Percentiles rank a stretch among this genome's conserved stretches.
Evolutionary conservation across 208 protist genomes (phyloP).

Genomic region (Trypanosoma caninum): DNA sequence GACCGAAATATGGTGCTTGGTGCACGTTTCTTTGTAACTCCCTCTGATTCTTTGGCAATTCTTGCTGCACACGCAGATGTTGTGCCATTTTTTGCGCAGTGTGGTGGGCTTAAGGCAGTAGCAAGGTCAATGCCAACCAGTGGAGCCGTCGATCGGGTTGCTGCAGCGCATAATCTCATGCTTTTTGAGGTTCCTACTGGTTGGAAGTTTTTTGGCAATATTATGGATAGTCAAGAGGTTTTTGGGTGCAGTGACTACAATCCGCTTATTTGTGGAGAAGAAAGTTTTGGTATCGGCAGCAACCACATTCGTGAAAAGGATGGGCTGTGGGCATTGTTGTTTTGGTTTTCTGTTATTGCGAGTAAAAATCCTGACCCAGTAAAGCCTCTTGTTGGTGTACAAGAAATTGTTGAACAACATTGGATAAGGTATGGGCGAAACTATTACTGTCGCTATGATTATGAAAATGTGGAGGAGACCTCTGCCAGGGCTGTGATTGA

Average conservation of each 20-base stretch:
- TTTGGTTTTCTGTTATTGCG: conserved; percentile 96
- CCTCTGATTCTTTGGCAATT: conserved; percentile 97
- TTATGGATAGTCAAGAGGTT: conserved; percentile 94
- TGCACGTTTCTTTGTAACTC: conserved; percentile 95
- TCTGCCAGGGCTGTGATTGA: conserved; percentile 88
- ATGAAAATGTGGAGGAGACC: conserved; percentile 91
- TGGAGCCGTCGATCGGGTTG: conserved; percentile 91
- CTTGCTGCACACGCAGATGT: conserved; percentile 90
- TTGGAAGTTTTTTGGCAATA: conserved; percentile 99
- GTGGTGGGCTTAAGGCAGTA: conserved; percentile 78
- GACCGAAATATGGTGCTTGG: conserved; percentile 99
- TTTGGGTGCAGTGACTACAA: conserved; percentile 62
- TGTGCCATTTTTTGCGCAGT: conserved; percentile 92
- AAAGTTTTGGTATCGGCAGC: conserved; percentile 97
- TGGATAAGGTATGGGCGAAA: conserved; percentile 96
- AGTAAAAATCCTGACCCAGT: conserved; percentile 29
- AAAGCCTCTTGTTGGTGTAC: conserved; percentile 72
- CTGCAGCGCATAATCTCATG: conserved; percentile 48
- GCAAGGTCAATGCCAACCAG: conserved; percentile 97
- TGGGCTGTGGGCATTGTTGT: conserved; percentile 97
- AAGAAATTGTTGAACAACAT: conserved; percentile 91
- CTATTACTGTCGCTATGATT: conserved; percentile 97
- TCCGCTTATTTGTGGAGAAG: conserved; percentile 97
- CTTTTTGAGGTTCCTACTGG: conserved; percentile 95
- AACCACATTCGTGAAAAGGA: conserved; percentile 99